These are phyloP conservation scores for Cercospora zeae-maydis DNA, from an alignment of 2,329 filamentous ascomycete genomes.

Conservation along the genomic window DNA sequence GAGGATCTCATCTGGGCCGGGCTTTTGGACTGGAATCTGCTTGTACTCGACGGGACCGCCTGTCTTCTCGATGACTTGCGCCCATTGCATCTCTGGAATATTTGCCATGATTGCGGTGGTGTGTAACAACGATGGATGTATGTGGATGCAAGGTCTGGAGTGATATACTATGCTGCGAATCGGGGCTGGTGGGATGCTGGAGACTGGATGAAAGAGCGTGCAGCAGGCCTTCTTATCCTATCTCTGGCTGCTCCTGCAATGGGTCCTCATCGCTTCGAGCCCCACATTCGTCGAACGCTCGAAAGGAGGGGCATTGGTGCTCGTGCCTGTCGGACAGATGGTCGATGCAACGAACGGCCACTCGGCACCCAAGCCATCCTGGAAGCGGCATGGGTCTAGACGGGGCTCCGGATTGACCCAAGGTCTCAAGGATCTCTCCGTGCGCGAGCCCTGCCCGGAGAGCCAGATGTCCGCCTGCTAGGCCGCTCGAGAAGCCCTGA, in stretches of 20 bases:
- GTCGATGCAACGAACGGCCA: slow-evolving; percentile 15
- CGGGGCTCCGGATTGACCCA: slow-evolving; percentile 13
- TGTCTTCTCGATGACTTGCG: slow-evolving; percentile 80
- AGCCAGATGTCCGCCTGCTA: slow-evolving; percentile 9
- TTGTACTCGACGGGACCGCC: slow-evolving; percentile 70
- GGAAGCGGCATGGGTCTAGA: slow-evolving; percentile 16
- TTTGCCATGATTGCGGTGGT: slow-evolving; percentile 36
- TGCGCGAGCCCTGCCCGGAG: slow-evolving; percentile 1
- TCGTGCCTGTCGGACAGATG: slow-evolving; percentile 21
- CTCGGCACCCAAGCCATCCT: slow-evolving; percentile 16
- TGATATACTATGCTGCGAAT: slow-evolving; percentile 5
- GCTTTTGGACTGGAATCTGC: slow-evolving; percentile 75
- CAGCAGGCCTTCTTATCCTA: slow-evolving; percentile 18
- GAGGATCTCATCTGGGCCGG: slow-evolving; percentile 84
- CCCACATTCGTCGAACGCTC: slow-evolving; percentile 16
- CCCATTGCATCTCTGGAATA: slow-evolving; percentile 83
- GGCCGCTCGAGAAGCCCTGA: slow-evolving; percentile 2
- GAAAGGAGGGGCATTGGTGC: slow-evolving; percentile 22
- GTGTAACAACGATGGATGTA: slow-evolving; percentile 1
- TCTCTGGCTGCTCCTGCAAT: background rate
- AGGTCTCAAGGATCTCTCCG: slow-evolving; percentile 15
- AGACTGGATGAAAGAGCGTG: background rate
- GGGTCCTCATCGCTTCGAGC: background rate
- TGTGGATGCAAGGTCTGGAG: slow-evolving; percentile 9
- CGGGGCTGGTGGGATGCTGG: background rate